phyloP scores from a whole-genome alignment of 1,284 basidiomycete genomes.

The Ceratobasidium sp. region DNA sequence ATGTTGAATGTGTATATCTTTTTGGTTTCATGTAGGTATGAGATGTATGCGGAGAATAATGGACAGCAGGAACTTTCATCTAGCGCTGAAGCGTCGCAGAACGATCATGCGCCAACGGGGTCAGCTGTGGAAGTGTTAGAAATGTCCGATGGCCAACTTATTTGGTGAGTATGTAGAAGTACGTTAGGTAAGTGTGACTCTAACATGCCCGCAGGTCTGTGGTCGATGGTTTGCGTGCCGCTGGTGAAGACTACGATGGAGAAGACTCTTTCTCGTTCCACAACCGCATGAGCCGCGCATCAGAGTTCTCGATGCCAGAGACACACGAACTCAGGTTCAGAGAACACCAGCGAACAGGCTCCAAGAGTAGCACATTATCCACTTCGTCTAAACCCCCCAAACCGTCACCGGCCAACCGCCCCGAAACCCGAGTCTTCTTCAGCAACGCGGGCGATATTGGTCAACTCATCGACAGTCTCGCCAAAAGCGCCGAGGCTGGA shows the following conservation, averaged over 20 bases:
- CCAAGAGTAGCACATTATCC: slow-evolving; percentile 71
- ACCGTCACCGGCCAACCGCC: slow-evolving; percentile 13
- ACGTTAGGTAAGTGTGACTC: slow-evolving; percentile 36
- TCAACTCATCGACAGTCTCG: slow-evolving; percentile 81
- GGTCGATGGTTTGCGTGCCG: slow-evolving; percentile 76
- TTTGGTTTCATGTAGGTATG: slow-evolving; percentile 66
- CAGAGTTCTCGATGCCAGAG: slow-evolving; percentile 69
- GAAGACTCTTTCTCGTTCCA: slow-evolving; percentile 70
- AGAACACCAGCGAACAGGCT: slow-evolving; percentile 75
- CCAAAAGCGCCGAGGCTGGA: slow-evolving; percentile 80
- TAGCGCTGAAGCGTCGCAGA: background rate
- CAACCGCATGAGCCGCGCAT: slow-evolving; percentile 76
- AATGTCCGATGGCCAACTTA: slow-evolving; percentile 83
- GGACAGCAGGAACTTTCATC: slow-evolving; percentile 6
- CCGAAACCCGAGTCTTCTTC: slow-evolving; percentile 69
- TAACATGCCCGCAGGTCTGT: slow-evolving; percentile 72
- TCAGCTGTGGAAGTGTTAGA: slow-evolving; percentile 82
- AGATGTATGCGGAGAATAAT: slow-evolving; percentile 77
- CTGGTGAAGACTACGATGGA: slow-evolving; percentile 69
- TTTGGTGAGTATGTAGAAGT: slow-evolving; percentile 68
- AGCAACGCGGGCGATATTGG: slow-evolving; percentile 82
- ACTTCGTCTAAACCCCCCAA: slow-evolving; percentile 30
- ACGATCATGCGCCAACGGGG: slow-evolving; percentile 52
- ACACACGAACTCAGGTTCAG: slow-evolving; percentile 68
- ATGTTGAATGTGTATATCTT: too few species aligned